A percentile compares a stretch with the other conserved stretches of the same genome.
Evolutionary conservation across 1,139 yeast genomes (phyloP).

Genomic region (Yamadazyma siamensis): DNA sequence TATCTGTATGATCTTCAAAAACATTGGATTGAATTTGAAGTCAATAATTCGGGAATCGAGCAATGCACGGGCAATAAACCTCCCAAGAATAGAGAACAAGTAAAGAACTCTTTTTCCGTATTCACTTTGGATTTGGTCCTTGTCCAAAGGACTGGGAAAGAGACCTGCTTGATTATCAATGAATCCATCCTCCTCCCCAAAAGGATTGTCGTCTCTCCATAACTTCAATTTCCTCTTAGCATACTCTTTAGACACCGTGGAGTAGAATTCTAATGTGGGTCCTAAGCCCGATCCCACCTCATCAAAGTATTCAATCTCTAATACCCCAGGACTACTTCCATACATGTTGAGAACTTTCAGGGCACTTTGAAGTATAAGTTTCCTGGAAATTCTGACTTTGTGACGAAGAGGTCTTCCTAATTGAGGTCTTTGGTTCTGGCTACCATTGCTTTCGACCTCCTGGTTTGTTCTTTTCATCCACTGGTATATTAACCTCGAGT

Average conservation of each 20-base stretch:
- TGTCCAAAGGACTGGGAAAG: conserved; percentile 67
- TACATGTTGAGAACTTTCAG: conserved; percentile 72
- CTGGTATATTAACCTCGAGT: conserved; percentile 74
- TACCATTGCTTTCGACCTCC: conserved; percentile 26
- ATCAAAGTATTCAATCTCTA: conserved; percentile 85
- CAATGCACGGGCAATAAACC: conserved; percentile 81
- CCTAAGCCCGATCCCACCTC: conserved; percentile 98
- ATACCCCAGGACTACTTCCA: conserved; percentile 74
- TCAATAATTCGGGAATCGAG: conserved; percentile 86
- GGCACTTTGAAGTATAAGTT: conserved; percentile 72
- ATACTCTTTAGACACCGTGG: conserved; percentile 73
- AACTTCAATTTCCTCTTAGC: conserved; percentile 51
- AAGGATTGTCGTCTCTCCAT: conserved; percentile 59
- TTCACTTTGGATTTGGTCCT: conserved; percentile 22
- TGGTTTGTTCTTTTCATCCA: conserved; percentile 63
- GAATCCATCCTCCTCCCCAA: conserved; percentile 31
- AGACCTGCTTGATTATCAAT: conserved; percentile 50
- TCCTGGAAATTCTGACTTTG: conserved; percentile 75
- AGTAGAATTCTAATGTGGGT: conserved; percentile 90
- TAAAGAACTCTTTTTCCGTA: conserved; percentile 46
- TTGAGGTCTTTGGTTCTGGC: conserved; percentile 29
- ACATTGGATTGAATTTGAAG: conserved; percentile 68
- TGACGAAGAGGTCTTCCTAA: conserved; percentile 79
- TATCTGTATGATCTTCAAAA: conserved; percentile 51
- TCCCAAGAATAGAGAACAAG: conserved; percentile 69